Evolutionary conservation across 1,139 yeast genomes (phyloP), one percentile per base, ranked within the genome.

Genomic region (Magnusiomyces magnusii): DNA sequence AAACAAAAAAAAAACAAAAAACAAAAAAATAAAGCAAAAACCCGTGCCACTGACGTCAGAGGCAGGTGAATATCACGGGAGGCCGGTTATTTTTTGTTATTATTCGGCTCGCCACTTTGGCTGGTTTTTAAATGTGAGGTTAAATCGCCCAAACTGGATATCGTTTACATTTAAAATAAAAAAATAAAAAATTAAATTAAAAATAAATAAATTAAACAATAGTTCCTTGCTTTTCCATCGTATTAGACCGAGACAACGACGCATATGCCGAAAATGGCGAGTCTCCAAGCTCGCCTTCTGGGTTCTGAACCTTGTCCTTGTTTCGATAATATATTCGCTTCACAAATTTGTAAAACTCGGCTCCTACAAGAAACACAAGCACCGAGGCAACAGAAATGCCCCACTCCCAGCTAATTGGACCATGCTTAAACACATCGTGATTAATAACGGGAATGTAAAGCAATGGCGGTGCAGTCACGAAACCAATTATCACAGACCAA

Each of bases 381-480:
- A 89, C 76, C 60, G 84, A 85, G 0, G 83, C 92, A 68, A 87
- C 68, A 0, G 92, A 83, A 62, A 88, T 74, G 1, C 90, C 95
- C 95, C 96, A 89, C 75, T 89, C 96, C 75, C 84, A 85, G 2
- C 85, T 80, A 63, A 89, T 87, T 3, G 86, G 83, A 15, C 75
- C 78, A 70, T 90, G 96, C 66, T 86, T 77, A 70, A 90, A 90
- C 17, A 90, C 96, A 64, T 81, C 80, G 58, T 79, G 76, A 72
- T 90, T 90, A 68, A 90, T 88, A 28, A 87, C 96, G 1, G 97
- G 97, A 65, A 90, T 89, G 73, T 89, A 89, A 50, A 89, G 82
- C 42, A 88, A 86, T 36, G 96, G 96, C 80, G 90, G 86, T 9
- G 87, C 86, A 1, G 91, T 78, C 19, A 81, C 71, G 65, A 86